Evolutionary conservation across 1,139 yeast species (phyloP), one percentile per base, ranked within the genome.

Genomic region (Sugiyamaella pinicola): DNA sequence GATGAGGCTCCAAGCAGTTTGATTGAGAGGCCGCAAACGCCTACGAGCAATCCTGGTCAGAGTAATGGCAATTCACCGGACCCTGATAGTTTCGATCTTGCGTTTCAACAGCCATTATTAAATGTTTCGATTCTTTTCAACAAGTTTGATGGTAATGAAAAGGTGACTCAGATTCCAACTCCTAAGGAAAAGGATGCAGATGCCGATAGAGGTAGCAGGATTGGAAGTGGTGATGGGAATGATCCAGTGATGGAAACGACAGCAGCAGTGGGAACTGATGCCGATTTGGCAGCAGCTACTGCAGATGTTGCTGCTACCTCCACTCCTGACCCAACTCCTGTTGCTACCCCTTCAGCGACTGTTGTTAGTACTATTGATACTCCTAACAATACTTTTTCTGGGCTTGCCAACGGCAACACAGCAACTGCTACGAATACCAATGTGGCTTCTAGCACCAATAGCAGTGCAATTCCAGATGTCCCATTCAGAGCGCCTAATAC

Each of bases 141-240:
- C 19, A 40, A 40, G 31, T 18, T 18, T 35, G 39, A 35, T 35
- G 22, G 22, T 9, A n/a, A 12, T 13, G 34, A 22, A 7, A 40
- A 26, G 12, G 34, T 40, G 22, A 40, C 44, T 40, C 44, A 40
- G 22, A 13, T 40, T n/a, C 44, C 44, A 12, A 40, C 44, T 4
- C 44, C 44, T 2, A 40, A 22, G 19, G 44, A 40, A 2, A 31
- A 28, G 15, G 37, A 29, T 18, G 22, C 10, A 17, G 47, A 42
- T 15, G 35, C 31, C 4, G 34, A 26, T 15, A 28, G 24, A 26
- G 45, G n/a, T 10, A 22, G 5, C 29, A 24, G 38, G 3, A 21
- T 15, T 29, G 37, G 37, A 12, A 13, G 13, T 41, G 34, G 19
- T 26, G 21, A 19, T 29, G 37, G 37, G 9, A 28, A 31, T 18